These are phyloP conservation scores for Cyclotella kingstonii DNA, from an alignment of 108 stramenopile genomes.

Conservation along the genomic window DNA sequence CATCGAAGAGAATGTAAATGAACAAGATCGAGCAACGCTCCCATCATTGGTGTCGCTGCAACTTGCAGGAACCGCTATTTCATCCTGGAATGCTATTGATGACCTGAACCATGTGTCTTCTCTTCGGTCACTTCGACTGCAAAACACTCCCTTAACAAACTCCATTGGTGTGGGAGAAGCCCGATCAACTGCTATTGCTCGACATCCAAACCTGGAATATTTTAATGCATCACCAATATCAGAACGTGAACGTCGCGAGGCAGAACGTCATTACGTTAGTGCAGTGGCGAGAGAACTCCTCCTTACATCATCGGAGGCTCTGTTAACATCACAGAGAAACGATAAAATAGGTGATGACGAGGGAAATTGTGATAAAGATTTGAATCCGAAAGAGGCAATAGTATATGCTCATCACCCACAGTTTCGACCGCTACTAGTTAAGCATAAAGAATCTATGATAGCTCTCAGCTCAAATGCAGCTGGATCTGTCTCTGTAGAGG, in stretches of 20 bases:
- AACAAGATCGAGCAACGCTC: conserved; percentile 34
- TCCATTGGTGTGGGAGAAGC: conserved; percentile 71
- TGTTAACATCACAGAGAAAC: conserved; percentile 2
- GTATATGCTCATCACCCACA: conserved; percentile 60
- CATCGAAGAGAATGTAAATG: neutral
- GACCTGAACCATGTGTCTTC: conserved; percentile 41
- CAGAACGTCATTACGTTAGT: conserved; percentile 81
- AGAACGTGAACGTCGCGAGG: conserved; percentile 66
- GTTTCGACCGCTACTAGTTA: conserved; percentile 46
- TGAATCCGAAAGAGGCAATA: conserved; percentile 10
- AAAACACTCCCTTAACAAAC: conserved; percentile 70
- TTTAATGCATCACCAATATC: conserved; percentile 78
- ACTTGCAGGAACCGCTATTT: conserved; percentile 63
- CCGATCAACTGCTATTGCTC: conserved; percentile 72
- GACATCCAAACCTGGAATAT: conserved; percentile 54
- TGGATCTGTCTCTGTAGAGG: conserved; percentile 5
- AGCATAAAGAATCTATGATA: conserved; percentile 60
- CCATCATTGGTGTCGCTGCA: conserved; percentile 55
- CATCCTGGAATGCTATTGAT: conserved; percentile 69
- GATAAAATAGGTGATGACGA: neutral
- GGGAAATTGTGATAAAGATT: neutral
- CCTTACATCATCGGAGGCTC: conserved; percentile 34
- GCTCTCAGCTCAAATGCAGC: conserved; percentile 12
- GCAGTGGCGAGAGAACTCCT: conserved; percentile 56
- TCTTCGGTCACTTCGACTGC: conserved; percentile 57